Evolutionary conservation across 2,329 filamentous ascomycete species (phyloP).

Genomic region (Cadophora gregata): DNA sequence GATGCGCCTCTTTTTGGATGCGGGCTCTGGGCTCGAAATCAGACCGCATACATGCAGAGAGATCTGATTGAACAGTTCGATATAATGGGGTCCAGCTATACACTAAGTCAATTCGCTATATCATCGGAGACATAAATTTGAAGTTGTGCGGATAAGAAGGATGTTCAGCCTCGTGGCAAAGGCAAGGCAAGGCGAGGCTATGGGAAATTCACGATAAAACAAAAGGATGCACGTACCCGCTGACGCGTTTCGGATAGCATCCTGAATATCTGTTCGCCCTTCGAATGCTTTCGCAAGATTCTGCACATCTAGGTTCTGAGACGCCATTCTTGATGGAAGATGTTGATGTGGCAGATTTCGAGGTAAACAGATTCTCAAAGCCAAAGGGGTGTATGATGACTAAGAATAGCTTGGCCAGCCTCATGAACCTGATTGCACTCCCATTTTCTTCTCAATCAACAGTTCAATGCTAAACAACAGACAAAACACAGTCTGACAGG

Average conservation of each 20-base stretch:
- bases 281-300: conserved; percentile 43
- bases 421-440: neutral
- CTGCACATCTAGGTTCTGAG: conserved; percentile 37
- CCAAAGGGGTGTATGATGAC: neutral
- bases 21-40: conserved; percentile 35
- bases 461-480: no score
- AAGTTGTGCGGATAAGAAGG: conserved; percentile 2
- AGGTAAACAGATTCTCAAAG: neutral
- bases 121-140: neutral
- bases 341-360: neutral
- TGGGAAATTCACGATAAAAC: neutral
- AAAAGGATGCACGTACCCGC: conserved; percentile 39
- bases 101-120: neutral
- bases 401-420: neutral
- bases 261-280: conserved; percentile 41
- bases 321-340: conserved; percentile 34
- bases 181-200: conserved; percentile 4
- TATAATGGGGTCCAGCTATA: conserved; percentile 40
- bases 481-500: no score
- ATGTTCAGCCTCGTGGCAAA: conserved; percentile 22
- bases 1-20: conserved; percentile 43
- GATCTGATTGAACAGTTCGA: conserved; percentile 46
- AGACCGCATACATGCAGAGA: conserved; percentile 40
- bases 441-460: neutral
- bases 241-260: conserved; percentile 42